Base-by-base conservation (phyloP, 2,329 filamentous ascomycete species). In the Cladophialophora chaetospira region DNA sequence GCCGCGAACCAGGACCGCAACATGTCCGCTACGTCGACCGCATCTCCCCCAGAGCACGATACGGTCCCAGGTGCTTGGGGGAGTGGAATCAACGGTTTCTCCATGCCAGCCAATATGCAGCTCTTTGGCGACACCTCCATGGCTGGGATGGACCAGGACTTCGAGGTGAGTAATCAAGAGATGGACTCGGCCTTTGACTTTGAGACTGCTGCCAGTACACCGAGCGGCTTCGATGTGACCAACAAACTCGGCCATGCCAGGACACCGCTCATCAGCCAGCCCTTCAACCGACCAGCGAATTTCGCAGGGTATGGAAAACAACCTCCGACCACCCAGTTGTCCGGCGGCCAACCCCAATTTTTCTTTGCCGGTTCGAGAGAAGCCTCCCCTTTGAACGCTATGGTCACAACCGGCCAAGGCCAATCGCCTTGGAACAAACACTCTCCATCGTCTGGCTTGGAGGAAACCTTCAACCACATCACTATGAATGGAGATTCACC, bases 101-200 rank as follows among this genome's bases (percentile, higher is more conserved):
- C 70, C 66, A 38, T 78, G 69, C 55, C 65, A 66, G 28, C 72
- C 50, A 72, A 73, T 38, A 72, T 75, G 23, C 68, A 70, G n/a
- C 64, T 74, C 4, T 74, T 75, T 56, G 72, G 69, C 40, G 71
- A 74, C 47, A 65, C 70, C 5, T 68, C 69, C 6, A 67, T 72
- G 48, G 63, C 65, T 10, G 65, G 69, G 9, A 64, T 75, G 51
- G 70, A 74, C 53, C 64, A 62, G 55, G 75, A 78, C 49, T 63
- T 76, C 40, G 75, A 77, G 58, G 71, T 68, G 5, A 77, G 74
- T 55, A 77, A 77, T 58, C 73, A 71, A 59, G 74, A 73, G 13
- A 77, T 78, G 76, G 75, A 76, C 61, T 75, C 75, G 25, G 75
- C 74, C 10, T 78, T 78, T 56, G 75, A 78, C 60, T 78, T 78